Base-by-base conservation (phyloP, 805 yeast genomes). In the Cyberlindnera sargentensis region DNA sequence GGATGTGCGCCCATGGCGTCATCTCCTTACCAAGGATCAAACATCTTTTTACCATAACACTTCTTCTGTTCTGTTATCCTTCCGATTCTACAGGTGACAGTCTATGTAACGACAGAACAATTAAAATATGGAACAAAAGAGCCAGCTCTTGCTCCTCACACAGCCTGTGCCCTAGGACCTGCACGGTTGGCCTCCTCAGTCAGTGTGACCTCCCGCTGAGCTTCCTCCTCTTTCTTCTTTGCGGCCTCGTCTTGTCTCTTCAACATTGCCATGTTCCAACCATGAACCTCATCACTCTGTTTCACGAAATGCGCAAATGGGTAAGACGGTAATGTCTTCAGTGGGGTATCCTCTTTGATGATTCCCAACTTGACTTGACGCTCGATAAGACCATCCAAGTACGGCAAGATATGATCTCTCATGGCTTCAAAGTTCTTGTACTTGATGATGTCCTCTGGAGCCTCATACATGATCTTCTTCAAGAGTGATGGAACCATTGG, bases 401-500 rank as follows among this genome's bases (percentile, higher is more conserved):
- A 82, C 3, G 74, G 76, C 5, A 67, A 53, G 37, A 83, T 64
- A 53, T 80, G 84, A 51, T 78, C 82, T 58, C 84, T 71, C 53
- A 78, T 72, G 37, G 70, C 52, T 40, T 68, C 78, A 51, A 81
- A 82, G 50, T 72, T 72, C 57, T 82, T 82, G 62, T 82, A 83
- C 57, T 76, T 76, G 55, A 77, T 62, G 47, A 82, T 82, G 40
- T 72, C 74, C 48, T 75, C 79, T 8, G 88, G 87, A 0, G 78
- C 87, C 58, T 82, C 87, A 48, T 64, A 75, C 31, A 82, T 64
- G 40, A 80, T 77, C 52, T 79, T 81, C 55, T 74, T 73, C 39
- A 82, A 59, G 39, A 82, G 65, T 0, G 84, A 76, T 6, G 89
- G 88, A 26, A 84, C 76, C 54, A 81, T 61, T 3, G 95, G 91